Conservation (phyloP, 805 yeast species). For the Zygoascus tannicola region DNA sequence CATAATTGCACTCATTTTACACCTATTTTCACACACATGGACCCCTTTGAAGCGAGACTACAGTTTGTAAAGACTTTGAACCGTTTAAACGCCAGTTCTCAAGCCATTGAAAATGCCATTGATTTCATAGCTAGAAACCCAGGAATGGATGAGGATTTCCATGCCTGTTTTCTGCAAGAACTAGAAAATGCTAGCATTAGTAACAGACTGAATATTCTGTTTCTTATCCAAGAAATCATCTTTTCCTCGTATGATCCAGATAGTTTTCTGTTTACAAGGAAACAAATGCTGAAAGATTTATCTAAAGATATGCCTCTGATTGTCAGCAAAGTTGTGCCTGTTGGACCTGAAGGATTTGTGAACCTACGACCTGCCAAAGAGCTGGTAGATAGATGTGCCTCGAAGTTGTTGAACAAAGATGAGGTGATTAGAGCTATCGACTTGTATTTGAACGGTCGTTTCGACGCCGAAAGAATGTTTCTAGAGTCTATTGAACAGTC, state of each 20-base stretch:
- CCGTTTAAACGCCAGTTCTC: conserved; percentile 50
- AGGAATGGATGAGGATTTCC: conserved; percentile 59
- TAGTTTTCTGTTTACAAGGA: background rate
- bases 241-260: background rate
- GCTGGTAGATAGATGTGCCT: conserved; percentile 8
- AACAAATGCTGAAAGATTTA: conserved; percentile 15
- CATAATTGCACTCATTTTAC: too few species aligned
- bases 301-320: conserved; percentile 4
- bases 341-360: conserved; percentile 10
- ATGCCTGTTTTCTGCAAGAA: conserved; percentile 56
- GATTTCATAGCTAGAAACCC: conserved; percentile 27
- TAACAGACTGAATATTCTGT: conserved; percentile 55
- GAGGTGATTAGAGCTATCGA: background rate
- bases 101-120: conserved; percentile 21
- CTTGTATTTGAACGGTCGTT: conserved; percentile 15
- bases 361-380: conserved; percentile 12
- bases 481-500: conserved; percentile 17
- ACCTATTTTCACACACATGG: too few species aligned
- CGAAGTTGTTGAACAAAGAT: conserved; percentile 2
- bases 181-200: conserved; percentile 41
- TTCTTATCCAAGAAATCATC: conserved; percentile 43
- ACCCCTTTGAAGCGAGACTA: conserved; percentile 77
- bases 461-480: conserved; percentile 17
- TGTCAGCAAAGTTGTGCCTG: conserved; percentile 22
- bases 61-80: conserved; percentile 62